phyloP scores from a whole-genome alignment of 345 rosid genomes.

The Linum lewisii region DNA sequence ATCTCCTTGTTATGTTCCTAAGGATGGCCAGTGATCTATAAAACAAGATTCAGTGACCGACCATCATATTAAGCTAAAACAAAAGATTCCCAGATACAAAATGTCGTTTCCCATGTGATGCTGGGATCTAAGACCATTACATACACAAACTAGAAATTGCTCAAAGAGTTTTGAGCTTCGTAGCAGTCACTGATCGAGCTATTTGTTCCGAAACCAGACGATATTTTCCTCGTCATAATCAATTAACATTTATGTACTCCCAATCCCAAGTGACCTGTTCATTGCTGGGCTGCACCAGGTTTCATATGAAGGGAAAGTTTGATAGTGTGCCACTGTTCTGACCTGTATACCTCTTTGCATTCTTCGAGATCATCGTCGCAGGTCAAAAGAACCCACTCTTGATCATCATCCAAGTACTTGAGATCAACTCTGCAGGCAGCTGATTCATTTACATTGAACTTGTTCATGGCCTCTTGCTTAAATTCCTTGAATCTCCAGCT shows the following conservation, averaged over 20 bases:
- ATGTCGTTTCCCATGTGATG: constrained; percentile 3
- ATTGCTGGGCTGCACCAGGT: constrained; percentile 11
- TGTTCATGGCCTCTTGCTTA: constrained; percentile 18
- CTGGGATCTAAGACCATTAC: background rate
- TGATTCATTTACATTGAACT: constrained; percentile 13
- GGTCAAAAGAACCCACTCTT: constrained; percentile 28
- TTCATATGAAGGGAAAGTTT: constrained; percentile 37
- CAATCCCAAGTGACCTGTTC: background rate
- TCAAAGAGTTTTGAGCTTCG: too few species aligned
- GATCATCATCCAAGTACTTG: constrained; percentile 29
- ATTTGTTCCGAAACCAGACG: too few species aligned
- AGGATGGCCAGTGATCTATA: background rate
- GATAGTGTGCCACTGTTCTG: constrained; percentile 39
- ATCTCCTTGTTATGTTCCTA: background rate
- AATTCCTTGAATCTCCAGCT: constrained; percentile 20
- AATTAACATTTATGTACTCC: too few species aligned
- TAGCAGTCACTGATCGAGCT: too few species aligned
- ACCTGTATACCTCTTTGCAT: constrained; percentile 56
- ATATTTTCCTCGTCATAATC: too few species aligned
- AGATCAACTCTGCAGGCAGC: constrained; percentile 9
- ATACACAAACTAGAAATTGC: constrained; percentile 4
- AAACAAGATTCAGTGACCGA: constrained; percentile 4
- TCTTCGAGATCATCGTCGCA: constrained; percentile 58
- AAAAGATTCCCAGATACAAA: constrained; percentile 3
- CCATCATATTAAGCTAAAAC: background rate